phyloP scores from a whole-genome alignment of 495 filamentous ascomycete genomes.

The Penicillium manginii region DNA sequence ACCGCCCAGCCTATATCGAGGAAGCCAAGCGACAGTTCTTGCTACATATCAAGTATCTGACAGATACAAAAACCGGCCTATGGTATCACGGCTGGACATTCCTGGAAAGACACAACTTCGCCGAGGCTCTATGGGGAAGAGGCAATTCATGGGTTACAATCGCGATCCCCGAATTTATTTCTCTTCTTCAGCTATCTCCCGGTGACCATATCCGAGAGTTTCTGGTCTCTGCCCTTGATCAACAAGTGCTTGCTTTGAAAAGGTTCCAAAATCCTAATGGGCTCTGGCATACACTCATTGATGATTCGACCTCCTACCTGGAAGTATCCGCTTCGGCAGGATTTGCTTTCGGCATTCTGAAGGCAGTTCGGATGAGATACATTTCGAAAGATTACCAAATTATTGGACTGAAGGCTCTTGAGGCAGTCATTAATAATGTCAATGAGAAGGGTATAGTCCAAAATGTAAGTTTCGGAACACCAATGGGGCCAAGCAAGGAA shows the following conservation, averaged over 20 bases:
- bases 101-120: constrained; percentile 56
- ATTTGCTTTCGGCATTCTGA: constrained; percentile 56
- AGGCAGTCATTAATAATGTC: constrained; percentile 57
- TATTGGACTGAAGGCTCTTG: constrained; percentile 54
- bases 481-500: constrained; percentile 60
- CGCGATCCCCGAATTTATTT: constrained; percentile 64
- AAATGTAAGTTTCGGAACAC: constrained; percentile 65
- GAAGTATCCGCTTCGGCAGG: constrained; percentile 69
- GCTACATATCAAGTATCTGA: constrained; percentile 65
- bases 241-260: constrained; percentile 57
- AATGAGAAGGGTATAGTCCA: constrained; percentile 56
- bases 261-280: constrained; percentile 52
- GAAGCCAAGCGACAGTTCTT: constrained; percentile 68
- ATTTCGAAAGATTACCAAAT: constrained; percentile 43
- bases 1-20: constrained; percentile 59
- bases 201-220: constrained; percentile 54
- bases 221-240: constrained; percentile 53
- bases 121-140: constrained; percentile 61
- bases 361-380: constrained; percentile 55
- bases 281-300: constrained; percentile 64
- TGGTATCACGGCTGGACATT: constrained; percentile 53
- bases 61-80: constrained; percentile 59
- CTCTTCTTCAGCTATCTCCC: constrained; percentile 52
- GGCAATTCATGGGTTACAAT: constrained; percentile 65
- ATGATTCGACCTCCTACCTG: constrained; percentile 56